Base-by-base conservation (phyloP, 805 yeast genomes). In the Lachancea lanzarotensis region DNA sequence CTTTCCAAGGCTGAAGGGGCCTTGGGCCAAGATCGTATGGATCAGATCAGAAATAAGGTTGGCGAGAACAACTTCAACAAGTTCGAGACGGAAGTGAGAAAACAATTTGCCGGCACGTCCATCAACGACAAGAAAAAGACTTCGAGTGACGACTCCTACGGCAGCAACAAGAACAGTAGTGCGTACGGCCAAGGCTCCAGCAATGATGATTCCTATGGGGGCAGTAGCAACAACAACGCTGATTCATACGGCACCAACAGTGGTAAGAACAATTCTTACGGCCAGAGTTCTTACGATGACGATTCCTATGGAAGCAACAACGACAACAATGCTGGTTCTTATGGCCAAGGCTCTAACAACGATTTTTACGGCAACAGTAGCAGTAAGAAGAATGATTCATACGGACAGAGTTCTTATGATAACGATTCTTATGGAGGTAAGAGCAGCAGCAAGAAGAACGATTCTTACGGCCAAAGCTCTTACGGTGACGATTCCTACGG, bases 61-160 rank as follows among this genome's bases (percentile, higher is more conserved):
- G 60, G 52, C 38, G 59, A 61, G 19, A 45, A 50, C 45, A 58
- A 55, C 58, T 29, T 54, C 42, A 48, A 53, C 38, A 62, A 60
- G 46, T 54, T 58, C 30, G 68, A 65, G 52, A 38, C 49, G 17
- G 38, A 36, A 11, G 56, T 66, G 17, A 62, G 66, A 45, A 42
- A 51, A 5, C 56, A 60, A 47, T 60, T 63, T 33, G 49, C 58
- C 15, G 53, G 56, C 32, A 57, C 64, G 6, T 49, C 52, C 30
- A 37, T 62, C 19, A 52, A 52, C 40, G 34, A 35, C 34, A 53
- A 59, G 35, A 45, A 51, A 13, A 3, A 18, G 35, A 53, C 51
- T 48, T 45, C 47, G 38, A 52, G 9, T n/a, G 34, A 34, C 29
- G 50, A 54, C 52, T 53, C 57, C 16, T 52, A 49, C 42, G 56